These are phyloP conservation scores for Fusarium lateritium DNA, from an alignment of 2,329 filamentous ascomycete species.

Conservation along the genomic window DNA sequence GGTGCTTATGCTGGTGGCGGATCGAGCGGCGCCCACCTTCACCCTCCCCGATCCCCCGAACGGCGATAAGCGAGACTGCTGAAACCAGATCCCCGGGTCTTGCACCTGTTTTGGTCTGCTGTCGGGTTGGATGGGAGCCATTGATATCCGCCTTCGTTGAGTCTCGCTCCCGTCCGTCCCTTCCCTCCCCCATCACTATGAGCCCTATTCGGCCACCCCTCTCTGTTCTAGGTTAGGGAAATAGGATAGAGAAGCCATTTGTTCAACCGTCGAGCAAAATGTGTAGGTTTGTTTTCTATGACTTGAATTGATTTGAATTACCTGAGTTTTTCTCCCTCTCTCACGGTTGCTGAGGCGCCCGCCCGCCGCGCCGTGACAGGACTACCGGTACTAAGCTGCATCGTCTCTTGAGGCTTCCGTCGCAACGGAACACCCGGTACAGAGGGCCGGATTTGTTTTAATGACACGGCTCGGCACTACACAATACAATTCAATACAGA, in stretches of 20 bases:
- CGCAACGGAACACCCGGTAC: slow-evolving; percentile 5
- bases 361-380: background rate
- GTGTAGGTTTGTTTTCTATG: slow-evolving; percentile 22
- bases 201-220: slow-evolving; percentile 21
- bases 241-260: slow-evolving; percentile 8
- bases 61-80: slow-evolving; percentile 53
- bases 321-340: background rate
- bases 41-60: slow-evolving; percentile 36
- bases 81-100: slow-evolving; percentile 53
- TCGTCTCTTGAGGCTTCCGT: slow-evolving; percentile 1
- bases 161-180: slow-evolving; percentile 26
- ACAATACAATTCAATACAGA: background rate
- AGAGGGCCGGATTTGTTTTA: slow-evolving; percentile 16
- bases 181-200: slow-evolving; percentile 9
- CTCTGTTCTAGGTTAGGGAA: slow-evolving; percentile 24
- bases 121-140: slow-evolving; percentile 10
- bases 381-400: background rate
- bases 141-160: slow-evolving; percentile 28
- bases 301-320: slow-evolving; percentile 4
- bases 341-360: slow-evolving; percentile 9
- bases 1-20: slow-evolving; percentile 9
- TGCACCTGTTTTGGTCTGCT: slow-evolving; percentile 2
- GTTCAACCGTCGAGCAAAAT: slow-evolving; percentile 28
- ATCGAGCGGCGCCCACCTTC: slow-evolving; percentile 28
- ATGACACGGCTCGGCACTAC: background rate